Conservation (phyloP, 176 grass and related monocot species). For the Raddia guianensis region DNA sequence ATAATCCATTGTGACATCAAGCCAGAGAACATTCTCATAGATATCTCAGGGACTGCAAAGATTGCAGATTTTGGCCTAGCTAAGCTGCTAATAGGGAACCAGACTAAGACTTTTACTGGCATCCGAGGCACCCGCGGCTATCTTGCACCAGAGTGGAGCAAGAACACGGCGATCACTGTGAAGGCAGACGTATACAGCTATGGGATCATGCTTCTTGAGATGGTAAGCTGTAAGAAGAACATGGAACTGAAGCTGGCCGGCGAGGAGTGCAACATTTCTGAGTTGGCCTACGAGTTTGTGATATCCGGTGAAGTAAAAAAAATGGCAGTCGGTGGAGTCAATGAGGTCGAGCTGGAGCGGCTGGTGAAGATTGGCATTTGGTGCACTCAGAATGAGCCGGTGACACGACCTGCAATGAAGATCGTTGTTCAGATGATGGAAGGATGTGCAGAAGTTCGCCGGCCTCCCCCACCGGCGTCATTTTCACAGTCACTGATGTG, state of each 20-base stretch:
- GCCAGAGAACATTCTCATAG: slow-evolving; percentile 61
- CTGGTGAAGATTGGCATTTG: slow-evolving; percentile 56
- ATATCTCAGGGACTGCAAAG: slow-evolving; percentile 45
- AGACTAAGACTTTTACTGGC: slow-evolving; percentile 57
- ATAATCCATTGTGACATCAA: slow-evolving; percentile 68
- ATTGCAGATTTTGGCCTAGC: slow-evolving; percentile 58
- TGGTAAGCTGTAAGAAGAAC: slow-evolving; percentile 56
- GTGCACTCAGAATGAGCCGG: slow-evolving; percentile 56
- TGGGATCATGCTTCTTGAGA: slow-evolving; percentile 58
- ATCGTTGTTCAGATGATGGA: slow-evolving; percentile 55
- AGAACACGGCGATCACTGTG: slow-evolving; percentile 50
- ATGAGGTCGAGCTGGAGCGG: slow-evolving; percentile 39
- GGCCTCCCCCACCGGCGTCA: slow-evolving; percentile 33
- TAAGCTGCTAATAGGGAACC: slow-evolving; percentile 50
- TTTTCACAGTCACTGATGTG: slow-evolving; percentile 30
- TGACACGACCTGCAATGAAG: slow-evolving; percentile 47
- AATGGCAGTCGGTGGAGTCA: slow-evolving; percentile 33
- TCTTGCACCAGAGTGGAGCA: slow-evolving; percentile 60
- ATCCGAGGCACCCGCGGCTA: slow-evolving; percentile 60
- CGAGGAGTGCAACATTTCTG: slow-evolving; percentile 35
- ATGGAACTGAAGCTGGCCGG: slow-evolving; percentile 36
- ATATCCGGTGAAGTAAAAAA: slow-evolving; percentile 28
- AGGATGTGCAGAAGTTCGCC: slow-evolving; percentile 42
- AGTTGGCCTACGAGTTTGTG: slow-evolving; percentile 39
- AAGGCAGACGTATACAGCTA: slow-evolving; percentile 61